phyloP scores from a whole-genome alignment of 148 eudicot genomes.

The Talinum fruticosum region DNA sequence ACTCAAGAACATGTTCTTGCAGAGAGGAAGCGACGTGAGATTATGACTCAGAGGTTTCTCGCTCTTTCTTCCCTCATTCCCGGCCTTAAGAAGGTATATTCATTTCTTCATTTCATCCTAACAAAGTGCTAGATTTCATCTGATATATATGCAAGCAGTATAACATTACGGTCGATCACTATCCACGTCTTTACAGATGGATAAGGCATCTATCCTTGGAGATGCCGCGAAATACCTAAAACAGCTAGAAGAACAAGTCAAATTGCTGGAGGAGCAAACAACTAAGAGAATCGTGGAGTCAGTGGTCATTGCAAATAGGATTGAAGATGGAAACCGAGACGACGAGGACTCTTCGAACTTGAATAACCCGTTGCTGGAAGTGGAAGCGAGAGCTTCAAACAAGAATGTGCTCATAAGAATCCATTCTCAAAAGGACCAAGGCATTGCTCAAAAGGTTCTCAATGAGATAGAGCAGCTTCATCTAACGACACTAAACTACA shows the following conservation, averaged over 20 bases:
- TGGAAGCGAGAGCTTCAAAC: slow-evolving; percentile 17
- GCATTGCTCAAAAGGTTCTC: slow-evolving; percentile 1
- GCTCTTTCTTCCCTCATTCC: slow-evolving; percentile 45
- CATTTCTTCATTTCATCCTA: background rate
- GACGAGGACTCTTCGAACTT: background rate
- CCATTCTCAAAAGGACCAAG: slow-evolving; percentile 15
- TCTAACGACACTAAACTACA: background rate
- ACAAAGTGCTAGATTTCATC: no score
- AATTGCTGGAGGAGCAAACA: slow-evolving; percentile 34
- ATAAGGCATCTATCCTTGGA: slow-evolving; percentile 53
- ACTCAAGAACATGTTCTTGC: slow-evolving; percentile 38
- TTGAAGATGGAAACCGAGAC: background rate
- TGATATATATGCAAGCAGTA: no score
- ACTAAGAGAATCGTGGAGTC: slow-evolving; percentile 29
- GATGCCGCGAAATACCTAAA: slow-evolving; percentile 57
- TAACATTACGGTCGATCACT: no score
- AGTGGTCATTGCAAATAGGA: slow-evolving; percentile 33
- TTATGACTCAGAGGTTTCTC: slow-evolving; percentile 37
- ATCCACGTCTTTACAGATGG: slow-evolving; percentile 1
- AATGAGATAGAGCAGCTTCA: slow-evolving; percentile 20
- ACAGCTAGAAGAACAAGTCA: slow-evolving; percentile 49
- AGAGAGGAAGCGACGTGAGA: slow-evolving; percentile 47
- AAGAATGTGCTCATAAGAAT: slow-evolving; percentile 20
- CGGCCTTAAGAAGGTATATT: slow-evolving; percentile 30
- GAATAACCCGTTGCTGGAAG: slow-evolving; percentile 2